Percentiles rank a stretch among this genome's conserved stretches.
Evolutionary conservation across 108 stramenopile genomes (phyloP).

Genomic region (Seminavis robusta): DNA sequence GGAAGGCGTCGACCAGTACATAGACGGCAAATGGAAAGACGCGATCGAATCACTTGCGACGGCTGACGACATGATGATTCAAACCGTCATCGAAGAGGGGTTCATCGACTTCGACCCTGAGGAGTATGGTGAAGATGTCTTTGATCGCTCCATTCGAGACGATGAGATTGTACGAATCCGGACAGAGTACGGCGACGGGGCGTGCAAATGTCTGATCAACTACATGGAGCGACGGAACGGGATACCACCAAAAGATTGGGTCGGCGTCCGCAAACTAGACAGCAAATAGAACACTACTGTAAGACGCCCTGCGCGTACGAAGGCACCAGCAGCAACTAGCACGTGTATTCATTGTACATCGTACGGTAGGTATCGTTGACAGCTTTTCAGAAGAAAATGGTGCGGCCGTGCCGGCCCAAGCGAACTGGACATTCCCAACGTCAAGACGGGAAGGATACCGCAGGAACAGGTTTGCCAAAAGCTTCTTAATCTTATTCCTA

Average conservation of each 20-base stretch:
- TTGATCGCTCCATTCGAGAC: constrained; percentile 22
- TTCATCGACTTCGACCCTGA: constrained; percentile 45
- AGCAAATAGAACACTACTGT: constrained; percentile 67
- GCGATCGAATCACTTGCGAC: constrained; percentile 53
- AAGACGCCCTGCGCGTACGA: too few species aligned
- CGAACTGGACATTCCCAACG: too few species aligned
- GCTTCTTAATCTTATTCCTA: too few species aligned
- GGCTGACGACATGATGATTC: constrained; percentile 80
- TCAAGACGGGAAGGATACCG: too few species aligned
- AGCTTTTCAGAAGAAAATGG: too few species aligned
- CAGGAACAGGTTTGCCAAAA: too few species aligned
- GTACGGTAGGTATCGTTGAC: too few species aligned
- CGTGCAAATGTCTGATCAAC: constrained; percentile 61
- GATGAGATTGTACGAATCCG: constrained; percentile 30
- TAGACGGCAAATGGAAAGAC: constrained; percentile 71
- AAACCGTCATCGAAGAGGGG: constrained; percentile 64
- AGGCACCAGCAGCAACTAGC: too few species aligned
- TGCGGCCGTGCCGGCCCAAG: too few species aligned
- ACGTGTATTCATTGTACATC: too few species aligned
- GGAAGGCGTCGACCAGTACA: constrained; percentile 60
- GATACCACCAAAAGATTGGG: constrained; percentile 65
- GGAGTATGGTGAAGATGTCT: constrained; percentile 23
- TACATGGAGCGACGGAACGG: constrained; percentile 68
- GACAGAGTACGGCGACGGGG: constrained; percentile 75
- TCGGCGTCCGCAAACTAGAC: constrained; percentile 72